Conservation (phyloP, 2,329 filamentous ascomycete genomes). For the Tolypocladium ophioglossoides region DNA sequence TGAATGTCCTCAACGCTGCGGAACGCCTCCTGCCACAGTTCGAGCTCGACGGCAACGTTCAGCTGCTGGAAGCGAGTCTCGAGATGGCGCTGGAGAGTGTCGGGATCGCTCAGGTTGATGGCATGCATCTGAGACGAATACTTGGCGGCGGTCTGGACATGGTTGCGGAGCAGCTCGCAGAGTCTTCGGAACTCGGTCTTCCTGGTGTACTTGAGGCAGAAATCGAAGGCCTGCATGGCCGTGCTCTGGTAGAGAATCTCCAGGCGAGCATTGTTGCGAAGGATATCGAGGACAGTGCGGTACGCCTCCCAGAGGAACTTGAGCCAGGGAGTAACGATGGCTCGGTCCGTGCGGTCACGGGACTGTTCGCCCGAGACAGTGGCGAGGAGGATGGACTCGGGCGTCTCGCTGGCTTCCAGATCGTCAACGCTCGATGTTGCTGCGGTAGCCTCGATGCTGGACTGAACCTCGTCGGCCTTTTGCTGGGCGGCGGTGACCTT, state of each 20-base stretch:
- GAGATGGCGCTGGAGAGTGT: slow-evolving; percentile 92
- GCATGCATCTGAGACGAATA: slow-evolving; percentile 99
- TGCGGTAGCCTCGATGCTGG: slow-evolving; percentile 62
- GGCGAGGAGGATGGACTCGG: slow-evolving; percentile 93
- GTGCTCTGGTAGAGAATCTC: slow-evolving; percentile 98
- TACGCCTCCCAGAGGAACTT: slow-evolving; percentile 99
- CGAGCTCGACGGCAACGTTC: slow-evolving; percentile 94
- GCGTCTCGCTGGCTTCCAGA: slow-evolving; percentile 92
- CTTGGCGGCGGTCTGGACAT: slow-evolving; percentile 97
- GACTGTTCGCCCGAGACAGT: slow-evolving; percentile 98
- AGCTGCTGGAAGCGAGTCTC: slow-evolving; percentile 98
- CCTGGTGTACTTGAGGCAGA: slow-evolving; percentile 94
- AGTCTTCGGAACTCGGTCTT: slow-evolving; percentile 99
- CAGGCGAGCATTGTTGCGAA: slow-evolving; percentile 96
- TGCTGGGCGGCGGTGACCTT: slow-evolving; percentile 94
- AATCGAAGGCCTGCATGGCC: slow-evolving; percentile 95
- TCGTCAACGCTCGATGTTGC: slow-evolving; percentile 71
- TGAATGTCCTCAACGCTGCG: slow-evolving; percentile 98
- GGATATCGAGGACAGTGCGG: slow-evolving; percentile 93
- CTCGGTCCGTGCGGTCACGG: slow-evolving; percentile 90
- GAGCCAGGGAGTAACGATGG: slow-evolving; percentile 97
- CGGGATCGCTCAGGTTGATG: slow-evolving; percentile 95
- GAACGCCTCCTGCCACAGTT: slow-evolving; percentile 99
- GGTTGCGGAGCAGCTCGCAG: slow-evolving; percentile 95
- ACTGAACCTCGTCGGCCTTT: slow-evolving; percentile 93